Evolutionary conservation across 176 grass and related monocot genomes (phyloP), one percentile per base, ranked within the genome.

Genomic region (Cenchrus purpureus): DNA sequence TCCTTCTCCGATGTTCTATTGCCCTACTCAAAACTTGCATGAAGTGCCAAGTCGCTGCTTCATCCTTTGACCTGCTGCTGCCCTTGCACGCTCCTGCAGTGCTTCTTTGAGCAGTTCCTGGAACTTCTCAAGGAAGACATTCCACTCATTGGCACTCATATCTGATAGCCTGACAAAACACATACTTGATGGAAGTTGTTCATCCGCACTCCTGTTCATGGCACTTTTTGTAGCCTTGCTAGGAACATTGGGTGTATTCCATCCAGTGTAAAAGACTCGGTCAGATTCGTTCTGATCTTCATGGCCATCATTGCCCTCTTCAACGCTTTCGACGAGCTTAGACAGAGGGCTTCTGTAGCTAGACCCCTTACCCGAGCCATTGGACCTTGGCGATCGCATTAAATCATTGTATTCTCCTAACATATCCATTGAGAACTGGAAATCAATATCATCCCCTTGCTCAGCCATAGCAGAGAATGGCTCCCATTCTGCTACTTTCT

Each of bases 1-100:
- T 25, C 19, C 74, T 73, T 70, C 57, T 25, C 49, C 53, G 16
- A 32, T 82, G 72, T 46, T 34, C 79, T 92, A 86, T 84, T 49
- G 16, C 63, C 73, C 87, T 91, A 89, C 73, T 90, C 87, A 94
- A 85, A 94, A 94, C 82, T 94, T 91, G 87, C 92, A 94, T 42
- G 89, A 94, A 72, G 89, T 91, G 60, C 92, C 87, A 68, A 94
- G 52, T 20, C 92, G 82, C 67, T 85, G 92, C 92, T 83, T 91
- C 80, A 82, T 84, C 32, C 92, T 67, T 71, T 85, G 87, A 37
- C 84, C 77, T 53, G 78, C 73, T 48, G 87, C 80, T 25, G n/a
- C 40, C 69, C 15, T 65, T 8, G 77, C 63, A 3, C 68, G 79
- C 5, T 74, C 77, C 0, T 78, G 60, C 45, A 94, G 75, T 9